These are phyloP conservation scores for Durotheca rogersii DNA, from an alignment of 495 filamentous ascomycete genomes.

Conservation along the genomic window DNA sequence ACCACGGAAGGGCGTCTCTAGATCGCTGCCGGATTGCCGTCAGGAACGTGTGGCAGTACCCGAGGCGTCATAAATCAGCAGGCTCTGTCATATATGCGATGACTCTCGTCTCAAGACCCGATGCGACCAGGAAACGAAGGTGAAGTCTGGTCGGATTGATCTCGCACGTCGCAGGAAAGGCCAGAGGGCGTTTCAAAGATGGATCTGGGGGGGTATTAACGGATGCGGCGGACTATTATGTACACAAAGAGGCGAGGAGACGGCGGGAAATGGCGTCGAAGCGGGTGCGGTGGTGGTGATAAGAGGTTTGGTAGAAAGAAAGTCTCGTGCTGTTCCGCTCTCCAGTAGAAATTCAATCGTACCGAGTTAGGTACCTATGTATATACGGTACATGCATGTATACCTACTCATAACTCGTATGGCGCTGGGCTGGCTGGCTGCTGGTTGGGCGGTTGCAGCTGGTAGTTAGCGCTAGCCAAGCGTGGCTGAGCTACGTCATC, in stretches of 20 bases:
- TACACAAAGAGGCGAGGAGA: constrained; percentile 22
- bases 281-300: constrained; percentile 13
- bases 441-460: background rate
- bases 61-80: constrained; percentile 29
- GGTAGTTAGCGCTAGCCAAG: background rate
- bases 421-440: background rate
- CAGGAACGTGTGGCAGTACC: constrained; percentile 22
- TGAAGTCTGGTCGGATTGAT: constrained; percentile 12
- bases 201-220: too few relatives aligned
- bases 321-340: constrained; percentile 31
- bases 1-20: constrained; percentile 6
- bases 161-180: background rate
- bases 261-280: constrained; percentile 1
- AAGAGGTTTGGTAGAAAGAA: constrained; percentile 30
- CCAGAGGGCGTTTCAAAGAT: too few relatives aligned
- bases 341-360: constrained; percentile 10
- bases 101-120: constrained; percentile 11
- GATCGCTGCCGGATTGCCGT: constrained; percentile 24
- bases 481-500: constrained; percentile 34
- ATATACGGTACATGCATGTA: constrained; percentile 5
- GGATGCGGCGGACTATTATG: constrained; percentile 12
- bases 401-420: constrained; percentile 7
- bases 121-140: constrained; percentile 20
- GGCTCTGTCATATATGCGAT: constrained; percentile 33
- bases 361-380: constrained; percentile 11